Evolutionary conservation across 352 stramenopile genomes (phyloP), one percentile per base, ranked within the genome.

Genomic region (Phytopythium helicoides): DNA sequence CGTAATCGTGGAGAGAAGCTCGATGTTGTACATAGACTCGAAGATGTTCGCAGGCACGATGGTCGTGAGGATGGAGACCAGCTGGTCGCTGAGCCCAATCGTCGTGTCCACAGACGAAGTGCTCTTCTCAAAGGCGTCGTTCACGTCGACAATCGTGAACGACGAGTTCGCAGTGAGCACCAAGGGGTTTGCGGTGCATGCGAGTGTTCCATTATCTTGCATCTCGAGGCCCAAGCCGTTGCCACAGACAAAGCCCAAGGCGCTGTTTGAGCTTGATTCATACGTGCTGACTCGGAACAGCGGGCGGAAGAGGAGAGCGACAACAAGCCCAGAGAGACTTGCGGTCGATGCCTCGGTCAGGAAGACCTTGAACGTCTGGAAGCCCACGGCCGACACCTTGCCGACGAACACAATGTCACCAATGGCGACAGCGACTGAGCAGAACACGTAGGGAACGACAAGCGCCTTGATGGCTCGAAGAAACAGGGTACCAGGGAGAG

Each of bases 21-120:
- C n/a, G n/a, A n/a, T n/a, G n/a, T n/a, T n/a, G n/a, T n/a, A n/a
- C n/a, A 93, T 47, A 3, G 76, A 71, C 0, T 26, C 25, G 33
- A 84, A 74, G 36, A 94, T 81, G 70, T 92, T 94, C 37, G 70
- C 58, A 1, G 79, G 76, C 37, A 92, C 73, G 10, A 92, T 52
- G 2, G 73, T 58, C 38, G 78, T 40, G 25, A 89, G 64, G 1
- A 86, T 88, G n/a, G 56, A 52, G 8, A 86, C 66, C 26, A 91
- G 60, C 57, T 90, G 78, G 36, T 79, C 71, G 22, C 59, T 88
- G 19, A 93, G 52, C 1, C 76, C 52, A 15, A 71, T 68, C n/a
- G 64, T 56, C 1, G 48, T 36, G 34, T n/a, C n/a, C n/a, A n/a
- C n/a, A n/a, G n/a, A n/a, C n/a, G 74, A 57, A 8, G 63, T 63